Conservation (phyloP, 73 alveolate species). For the Effrenium voratum region DNA sequence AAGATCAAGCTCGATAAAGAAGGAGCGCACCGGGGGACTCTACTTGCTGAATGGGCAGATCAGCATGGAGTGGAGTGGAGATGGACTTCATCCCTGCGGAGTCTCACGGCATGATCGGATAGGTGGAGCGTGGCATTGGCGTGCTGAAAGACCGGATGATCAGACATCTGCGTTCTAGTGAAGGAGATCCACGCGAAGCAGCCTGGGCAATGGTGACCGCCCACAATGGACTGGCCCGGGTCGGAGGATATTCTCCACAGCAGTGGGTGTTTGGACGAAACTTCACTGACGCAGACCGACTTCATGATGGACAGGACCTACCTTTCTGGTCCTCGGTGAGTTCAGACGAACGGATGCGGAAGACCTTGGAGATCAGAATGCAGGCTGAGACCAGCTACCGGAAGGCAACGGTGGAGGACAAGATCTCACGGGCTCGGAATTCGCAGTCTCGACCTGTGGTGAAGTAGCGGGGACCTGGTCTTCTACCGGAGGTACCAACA, state of each 20-base stretch:
- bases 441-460: not conserved
- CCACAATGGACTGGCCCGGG: not conserved
- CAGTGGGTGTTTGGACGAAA: conserved; percentile 31
- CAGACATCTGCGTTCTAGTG: not conserved
- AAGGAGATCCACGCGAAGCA: not conserved
- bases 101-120: not conserved
- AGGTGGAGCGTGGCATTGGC: conserved; percentile 20
- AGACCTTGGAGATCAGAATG: too few relatives aligned
- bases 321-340: too few relatives aligned
- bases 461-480: not conserved
- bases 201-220: conserved; percentile 23
- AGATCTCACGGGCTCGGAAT: not conserved
- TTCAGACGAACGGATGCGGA: too few relatives aligned
- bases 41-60: not conserved
- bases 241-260: not conserved
- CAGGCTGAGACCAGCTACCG: not conserved
- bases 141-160: not conserved
- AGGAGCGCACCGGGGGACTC: not conserved
- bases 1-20: not conserved
- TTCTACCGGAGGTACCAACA: not conserved
- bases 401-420: not conserved
- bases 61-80: too few relatives aligned
- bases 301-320: not conserved
- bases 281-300: not conserved
- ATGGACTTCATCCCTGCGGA: not conserved